A percentile compares a stretch with the other conserved stretches of the same genome.
phyloP scores from a whole-genome alignment of 1,139 yeast genomes.

The Debaryomyces psychrophilus region DNA sequence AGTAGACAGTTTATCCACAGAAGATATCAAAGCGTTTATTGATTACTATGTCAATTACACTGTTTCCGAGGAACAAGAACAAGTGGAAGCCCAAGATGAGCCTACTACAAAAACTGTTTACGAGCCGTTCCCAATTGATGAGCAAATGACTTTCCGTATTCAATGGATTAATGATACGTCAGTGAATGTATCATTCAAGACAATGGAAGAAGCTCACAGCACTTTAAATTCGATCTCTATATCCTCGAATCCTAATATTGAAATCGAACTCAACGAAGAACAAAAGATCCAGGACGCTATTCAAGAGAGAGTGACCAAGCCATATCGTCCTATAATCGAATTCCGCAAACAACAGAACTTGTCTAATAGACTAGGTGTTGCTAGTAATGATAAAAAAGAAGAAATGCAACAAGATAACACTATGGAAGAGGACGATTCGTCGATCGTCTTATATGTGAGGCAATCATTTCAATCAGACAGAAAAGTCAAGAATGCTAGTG shows the following conservation, averaged over 20 bases:
- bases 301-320: slow-evolving; percentile 41
- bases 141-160: slow-evolving; percentile 44
- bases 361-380: slow-evolving; percentile 34
- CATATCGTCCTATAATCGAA: slow-evolving; percentile 40
- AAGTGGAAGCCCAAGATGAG: slow-evolving; percentile 19
- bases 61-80: slow-evolving; percentile 23
- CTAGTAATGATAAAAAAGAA: slow-evolving; percentile 16
- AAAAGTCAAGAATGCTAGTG: slow-evolving; percentile 61
- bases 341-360: slow-evolving; percentile 40
- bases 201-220: slow-evolving; percentile 44
- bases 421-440: slow-evolving; percentile 50
- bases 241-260: slow-evolving; percentile 20
- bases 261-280: slow-evolving; percentile 4
- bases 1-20: slow-evolving; percentile 69
- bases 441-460: slow-evolving; percentile 47
- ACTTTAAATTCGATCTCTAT: slow-evolving; percentile 42
- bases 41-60: slow-evolving; percentile 51
- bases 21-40: slow-evolving; percentile 61
- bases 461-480: slow-evolving; percentile 58
- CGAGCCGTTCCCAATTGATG: slow-evolving; percentile 31
- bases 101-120: slow-evolving; percentile 20
- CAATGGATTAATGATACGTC: slow-evolving; percentile 75
- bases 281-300: slow-evolving; percentile 15
- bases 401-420: slow-evolving; percentile 16
- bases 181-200: slow-evolving; percentile 56